Percentiles rank a stretch among this genome's conserved stretches.
phyloP scores from a whole-genome alignment of 495 filamentous ascomycete genomes.

The Talaromyces nanjingensis region DNA sequence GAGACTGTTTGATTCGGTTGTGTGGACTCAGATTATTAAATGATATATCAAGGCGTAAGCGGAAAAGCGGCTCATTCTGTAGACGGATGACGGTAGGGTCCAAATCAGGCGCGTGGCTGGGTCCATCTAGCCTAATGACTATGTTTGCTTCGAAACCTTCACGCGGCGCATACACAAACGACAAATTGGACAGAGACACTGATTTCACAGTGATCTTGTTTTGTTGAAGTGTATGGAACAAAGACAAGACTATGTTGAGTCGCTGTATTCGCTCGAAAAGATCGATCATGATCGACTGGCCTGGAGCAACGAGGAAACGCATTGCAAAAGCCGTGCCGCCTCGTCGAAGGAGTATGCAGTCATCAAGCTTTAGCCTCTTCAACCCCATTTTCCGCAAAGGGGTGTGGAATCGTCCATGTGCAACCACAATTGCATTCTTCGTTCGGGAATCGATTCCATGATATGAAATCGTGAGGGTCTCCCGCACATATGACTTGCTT shows the following conservation, averaged over 20 bases:
- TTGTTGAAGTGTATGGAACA: slow-evolving; percentile 29
- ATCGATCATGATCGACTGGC: slow-evolving; percentile 25
- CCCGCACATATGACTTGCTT: slow-evolving; percentile 23
- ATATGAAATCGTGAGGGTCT: slow-evolving; percentile 34
- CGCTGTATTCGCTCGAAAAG: slow-evolving; percentile 35
- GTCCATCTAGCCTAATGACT: slow-evolving; percentile 20
- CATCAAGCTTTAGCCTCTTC: slow-evolving; percentile 23
- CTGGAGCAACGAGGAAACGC: slow-evolving; percentile 31
- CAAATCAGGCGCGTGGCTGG: slow-evolving; percentile 12
- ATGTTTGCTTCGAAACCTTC: slow-evolving; percentile 25
- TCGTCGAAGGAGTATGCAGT: slow-evolving; percentile 27
- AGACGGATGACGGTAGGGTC: slow-evolving; percentile 20
- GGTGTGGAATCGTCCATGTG: slow-evolving; percentile 25
- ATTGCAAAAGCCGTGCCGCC: slow-evolving; percentile 32
- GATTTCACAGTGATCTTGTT: slow-evolving; percentile 27
- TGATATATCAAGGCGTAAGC: slow-evolving; percentile 24
- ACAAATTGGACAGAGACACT: slow-evolving; percentile 29
- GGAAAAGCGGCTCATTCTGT: slow-evolving; percentile 23
- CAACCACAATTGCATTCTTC: slow-evolving; percentile 31
- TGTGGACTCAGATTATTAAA: slow-evolving; percentile 69
- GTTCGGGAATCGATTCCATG: slow-evolving; percentile 31
- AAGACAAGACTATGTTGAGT: slow-evolving; percentile 35
- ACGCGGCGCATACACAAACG: slow-evolving; percentile 30
- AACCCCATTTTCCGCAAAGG: slow-evolving; percentile 20
- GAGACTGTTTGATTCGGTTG: slow-evolving; percentile 56